These are phyloP conservation scores for Xylaria sp. DNA, from an alignment of 2,329 filamentous ascomycete species.

Conservation along the genomic window DNA sequence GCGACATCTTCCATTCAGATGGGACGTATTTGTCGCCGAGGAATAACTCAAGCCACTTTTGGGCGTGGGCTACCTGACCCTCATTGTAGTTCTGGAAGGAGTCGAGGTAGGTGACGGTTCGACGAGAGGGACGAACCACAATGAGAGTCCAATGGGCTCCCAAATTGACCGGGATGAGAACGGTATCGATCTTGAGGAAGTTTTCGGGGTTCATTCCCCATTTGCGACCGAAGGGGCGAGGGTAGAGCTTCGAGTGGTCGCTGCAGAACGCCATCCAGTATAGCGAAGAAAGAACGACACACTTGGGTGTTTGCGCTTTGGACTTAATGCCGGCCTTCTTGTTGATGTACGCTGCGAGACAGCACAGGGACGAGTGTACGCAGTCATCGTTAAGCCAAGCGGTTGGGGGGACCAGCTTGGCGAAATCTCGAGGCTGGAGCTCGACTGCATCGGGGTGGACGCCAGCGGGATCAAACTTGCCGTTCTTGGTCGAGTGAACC, in stretches of 20 bases:
- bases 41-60: constrained; percentile 53
- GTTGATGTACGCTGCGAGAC: constrained; percentile 57
- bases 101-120: constrained; percentile 64
- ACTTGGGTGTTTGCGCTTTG: constrained; percentile 50
- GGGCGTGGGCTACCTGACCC: constrained; percentile 37
- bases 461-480: constrained; percentile 11
- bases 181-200: constrained; percentile 58
- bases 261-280: constrained; percentile 56
- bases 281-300: constrained; percentile 59
- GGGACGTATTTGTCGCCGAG: constrained; percentile 49
- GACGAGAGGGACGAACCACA: constrained; percentile 56
- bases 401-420: constrained; percentile 50
- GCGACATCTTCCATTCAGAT: constrained; percentile 54
- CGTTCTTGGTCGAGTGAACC: constrained; percentile 12
- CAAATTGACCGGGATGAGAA: constrained; percentile 65
- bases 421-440: constrained; percentile 55
- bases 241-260: constrained; percentile 46
- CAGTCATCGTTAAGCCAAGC: constrained; percentile 75
- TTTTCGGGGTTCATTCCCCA: constrained; percentile 54
- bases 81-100: constrained; percentile 48
- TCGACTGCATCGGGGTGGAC: constrained; percentile 43
- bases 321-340: constrained; percentile 46
- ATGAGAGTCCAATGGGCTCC: constrained; percentile 66
- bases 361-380: constrained; percentile 60
- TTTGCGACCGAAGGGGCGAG: constrained; percentile 34